Base-by-base conservation (phyloP, 2,329 filamentous ascomycete species). In the Ophiostoma australiae region DNA sequence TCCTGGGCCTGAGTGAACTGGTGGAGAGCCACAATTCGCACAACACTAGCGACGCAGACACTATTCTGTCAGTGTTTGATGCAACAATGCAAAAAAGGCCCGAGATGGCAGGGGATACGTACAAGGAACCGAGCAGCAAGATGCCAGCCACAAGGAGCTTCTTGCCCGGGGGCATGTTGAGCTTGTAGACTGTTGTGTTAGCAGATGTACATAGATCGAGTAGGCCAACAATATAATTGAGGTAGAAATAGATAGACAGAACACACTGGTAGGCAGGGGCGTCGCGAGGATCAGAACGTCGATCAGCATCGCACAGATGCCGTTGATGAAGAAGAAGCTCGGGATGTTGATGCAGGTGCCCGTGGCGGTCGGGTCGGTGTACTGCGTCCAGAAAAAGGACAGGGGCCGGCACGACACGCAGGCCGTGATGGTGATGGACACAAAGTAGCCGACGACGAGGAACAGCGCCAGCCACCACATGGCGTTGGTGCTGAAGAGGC, bases 221-320 rank as follows among this genome's bases (percentile, higher is more conserved):
- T 8, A 1, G n/a, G 27, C 10, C 23, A 17, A n/a, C n/a, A n/a
- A n/a, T n/a, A n/a, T n/a, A n/a, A n/a, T n/a, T n/a, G n/a, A n/a
- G n/a, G n/a, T n/a, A 55, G n/a, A 27, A 5, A 48, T 20, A 37
- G 35, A 37, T 3, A 37, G 35, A 37, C n/a, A n/a, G 6, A 15
- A 58, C 52, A 10, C 4, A 58, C 52, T 63, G 27, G 58, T 63
- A 5, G 58, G 58, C 1, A 63, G 4, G 3, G 58, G 58, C 4
- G 58, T 20, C 5, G 2, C 13, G 11, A 63, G 58, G 17, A 63
- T 35, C 27, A 63, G 6, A 13, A 63, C 58, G 11, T 63, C 58
- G 27, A 63, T 63, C 58, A 63, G 58, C 58, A 63, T 63, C n/a
- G 58, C 58, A 33, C 58, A 63, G 58, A 63, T 11, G 5, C 58